Conservation (phyloP, 208 protist species). For the Crithidia sp. region DNA sequence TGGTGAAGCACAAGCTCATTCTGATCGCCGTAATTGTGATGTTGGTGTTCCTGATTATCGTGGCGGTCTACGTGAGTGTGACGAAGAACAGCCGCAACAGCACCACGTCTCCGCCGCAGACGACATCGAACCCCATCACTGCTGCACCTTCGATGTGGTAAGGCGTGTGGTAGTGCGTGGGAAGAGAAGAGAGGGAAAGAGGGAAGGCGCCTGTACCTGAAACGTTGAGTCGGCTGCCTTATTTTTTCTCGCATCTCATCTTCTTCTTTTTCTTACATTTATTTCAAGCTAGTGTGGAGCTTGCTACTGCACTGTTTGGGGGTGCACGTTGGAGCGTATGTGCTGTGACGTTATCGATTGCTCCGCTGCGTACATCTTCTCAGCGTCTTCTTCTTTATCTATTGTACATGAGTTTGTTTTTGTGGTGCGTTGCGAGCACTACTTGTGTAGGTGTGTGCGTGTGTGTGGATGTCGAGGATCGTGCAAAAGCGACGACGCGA, state of each 20-base stretch:
- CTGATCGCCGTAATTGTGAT: slow-evolving; percentile 63
- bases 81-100: slow-evolving; percentile 34
- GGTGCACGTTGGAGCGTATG: too few species aligned
- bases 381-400: too few species aligned
- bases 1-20: slow-evolving; percentile 81
- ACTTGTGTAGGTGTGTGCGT: background rate
- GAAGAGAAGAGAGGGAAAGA: background rate
- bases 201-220: too few species aligned
- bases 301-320: too few species aligned
- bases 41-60: slow-evolving; percentile 66
- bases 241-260: background rate
- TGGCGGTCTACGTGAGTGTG: slow-evolving; percentile 65
- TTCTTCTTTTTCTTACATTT: background rate
- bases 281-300: too few species aligned
- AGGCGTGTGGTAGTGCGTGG: background rate
- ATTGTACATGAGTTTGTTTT: too few species aligned
- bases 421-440: background rate
- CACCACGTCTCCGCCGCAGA: slow-evolving; percentile 22
- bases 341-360: too few species aligned
- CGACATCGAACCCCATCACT: slow-evolving; percentile 39
- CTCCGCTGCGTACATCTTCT: too few species aligned
- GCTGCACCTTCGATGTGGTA: slow-evolving; percentile 10
- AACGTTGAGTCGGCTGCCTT: too few species aligned
- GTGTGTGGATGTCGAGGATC: too few species aligned
- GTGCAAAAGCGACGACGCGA: too few species aligned